Evolutionary conservation across 768 basidiomycete genomes (phyloP), one percentile per base, ranked within the genome.

Genomic region (Auricularia auricula-judae): DNA sequence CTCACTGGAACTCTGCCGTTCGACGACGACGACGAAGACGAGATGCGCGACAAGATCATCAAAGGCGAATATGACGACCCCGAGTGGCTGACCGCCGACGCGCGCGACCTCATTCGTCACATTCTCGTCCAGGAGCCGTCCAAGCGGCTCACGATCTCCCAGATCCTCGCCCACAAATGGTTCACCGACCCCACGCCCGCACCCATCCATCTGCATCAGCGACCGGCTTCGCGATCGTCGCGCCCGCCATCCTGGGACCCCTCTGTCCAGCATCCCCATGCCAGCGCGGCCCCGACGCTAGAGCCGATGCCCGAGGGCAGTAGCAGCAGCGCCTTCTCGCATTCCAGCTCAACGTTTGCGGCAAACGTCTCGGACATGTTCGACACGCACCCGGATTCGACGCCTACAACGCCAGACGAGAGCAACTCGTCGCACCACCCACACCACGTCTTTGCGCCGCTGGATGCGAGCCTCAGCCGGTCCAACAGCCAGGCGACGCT

Each of bases 1-100:
- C 80, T 97, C 54, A 93, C 92, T 0, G 95, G 94, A 5, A 91
- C 89, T 8, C 76, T 95, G 18, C 93, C 93, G 1, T 95, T 93
- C 70, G 92, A 94, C 69, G 89, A 94, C 68, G 93, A 95, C 65
- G 87, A 94, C 72, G 91, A 93, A 75, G 74, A 75, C 47, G 73
- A 87, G 12, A 96, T 96, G 92, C 87, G 87, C 66, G 77, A 80
- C 62, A 88, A 90, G 74, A 90, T 99, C 66, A 85, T 93, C 63
- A 78, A 85, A 67, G 92, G 89, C 16, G 86, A 88, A 56, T 98
- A 90, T 71, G 92, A 96, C 67, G 91, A 98, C 71, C 94, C 93
- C 5, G 84, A 86, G 65, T 99, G 95, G 94, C 79, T 98, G 18
- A 91, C 92, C 35, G 76, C 73, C 96, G 96, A 95, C 71, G 83